These are phyloP conservation scores for Pisolithus microcarpus DNA, from an alignment of 768 basidiomycete species.

Conservation along the genomic window DNA sequence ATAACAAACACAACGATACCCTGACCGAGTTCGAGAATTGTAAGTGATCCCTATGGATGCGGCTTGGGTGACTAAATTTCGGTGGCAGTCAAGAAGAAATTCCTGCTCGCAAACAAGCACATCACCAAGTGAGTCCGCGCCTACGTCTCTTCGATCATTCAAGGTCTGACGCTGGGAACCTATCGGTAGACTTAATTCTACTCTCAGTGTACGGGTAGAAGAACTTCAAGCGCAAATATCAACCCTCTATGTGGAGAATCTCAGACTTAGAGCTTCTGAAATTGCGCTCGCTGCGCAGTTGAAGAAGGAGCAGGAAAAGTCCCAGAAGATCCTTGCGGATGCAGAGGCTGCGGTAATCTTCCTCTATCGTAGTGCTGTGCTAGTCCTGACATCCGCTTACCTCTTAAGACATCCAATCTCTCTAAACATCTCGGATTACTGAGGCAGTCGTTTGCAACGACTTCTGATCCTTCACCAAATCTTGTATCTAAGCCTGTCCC, in stretches of 20 bases:
- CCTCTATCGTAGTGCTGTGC: slow-evolving; percentile 13
- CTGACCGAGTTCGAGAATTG: slow-evolving; percentile 81
- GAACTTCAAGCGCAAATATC: slow-evolving; percentile 81
- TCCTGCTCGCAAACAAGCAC: slow-evolving; percentile 84
- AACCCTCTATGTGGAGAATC: slow-evolving; percentile 75
- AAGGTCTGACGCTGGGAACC: slow-evolving; percentile 3
- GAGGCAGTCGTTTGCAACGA: slow-evolving; percentile 53
- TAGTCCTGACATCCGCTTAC: slow-evolving; percentile 6
- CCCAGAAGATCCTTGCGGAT: slow-evolving; percentile 61
- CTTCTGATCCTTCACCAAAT: slow-evolving; percentile 30
- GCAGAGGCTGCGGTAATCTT: slow-evolving; percentile 64
- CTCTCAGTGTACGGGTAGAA: slow-evolving; percentile 75
- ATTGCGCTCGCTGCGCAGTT: slow-evolving; percentile 69
- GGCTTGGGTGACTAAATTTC: slow-evolving; percentile 5
- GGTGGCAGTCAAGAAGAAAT: slow-evolving; percentile 84
- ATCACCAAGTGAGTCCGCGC: slow-evolving; percentile 67
- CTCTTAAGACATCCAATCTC: slow-evolving; percentile 45
- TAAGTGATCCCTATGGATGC: slow-evolving; percentile 32
- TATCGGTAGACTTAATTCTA: slow-evolving; percentile 66
- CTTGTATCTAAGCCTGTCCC: slow-evolving; percentile 38
- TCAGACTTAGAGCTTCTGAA: slow-evolving; percentile 73
- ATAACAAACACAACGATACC: slow-evolving; percentile 67
- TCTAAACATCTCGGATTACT: slow-evolving; percentile 60
- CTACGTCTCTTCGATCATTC: slow-evolving; percentile 2
- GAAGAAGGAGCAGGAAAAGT: slow-evolving; percentile 75